phyloP scores from a whole-genome alignment of 2,329 filamentous ascomycete species.

The Xylariaceae sp. region DNA sequence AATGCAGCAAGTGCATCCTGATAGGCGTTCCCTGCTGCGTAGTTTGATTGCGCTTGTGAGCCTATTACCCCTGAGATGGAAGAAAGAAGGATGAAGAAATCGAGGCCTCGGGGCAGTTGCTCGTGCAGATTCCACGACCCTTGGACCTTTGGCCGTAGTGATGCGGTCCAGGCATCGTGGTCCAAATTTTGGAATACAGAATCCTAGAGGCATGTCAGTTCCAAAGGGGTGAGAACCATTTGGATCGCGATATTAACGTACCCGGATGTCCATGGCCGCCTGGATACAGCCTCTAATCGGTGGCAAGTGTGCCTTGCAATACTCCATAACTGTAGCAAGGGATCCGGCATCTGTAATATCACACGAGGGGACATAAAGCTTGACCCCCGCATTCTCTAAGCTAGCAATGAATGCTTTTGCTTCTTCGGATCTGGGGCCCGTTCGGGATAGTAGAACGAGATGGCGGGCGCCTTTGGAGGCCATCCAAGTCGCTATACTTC shows the following conservation, averaged over 20 bases:
- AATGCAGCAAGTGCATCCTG: conserved; percentile 1
- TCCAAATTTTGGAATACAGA: background rate
- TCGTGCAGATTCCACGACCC: conserved; percentile 3
- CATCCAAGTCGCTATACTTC: background rate
- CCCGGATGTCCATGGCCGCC: conserved; percentile 1
- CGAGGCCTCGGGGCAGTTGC: background rate
- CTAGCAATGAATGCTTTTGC: background rate
- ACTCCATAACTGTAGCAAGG: background rate
- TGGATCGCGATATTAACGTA: no score
- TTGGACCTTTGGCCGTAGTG: background rate
- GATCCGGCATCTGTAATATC: background rate
- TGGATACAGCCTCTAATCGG: conserved; percentile 3
- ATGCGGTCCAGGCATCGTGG: background rate
- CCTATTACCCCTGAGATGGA: background rate
- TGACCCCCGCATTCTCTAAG: background rate
- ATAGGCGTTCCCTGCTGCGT: conserved; percentile 2
- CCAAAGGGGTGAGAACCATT: no score
- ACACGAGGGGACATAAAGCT: background rate
- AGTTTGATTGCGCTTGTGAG: conserved; percentile 1
- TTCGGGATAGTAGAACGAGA: background rate
- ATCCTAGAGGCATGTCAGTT: no score
- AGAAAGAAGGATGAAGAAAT: conserved; percentile 8
- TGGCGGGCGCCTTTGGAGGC: background rate
- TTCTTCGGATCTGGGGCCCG: background rate
- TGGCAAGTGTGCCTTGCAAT: background rate